phyloP scores from a whole-genome alignment of 345 rosid species.

The Bruguiera parviflora region DNA sequence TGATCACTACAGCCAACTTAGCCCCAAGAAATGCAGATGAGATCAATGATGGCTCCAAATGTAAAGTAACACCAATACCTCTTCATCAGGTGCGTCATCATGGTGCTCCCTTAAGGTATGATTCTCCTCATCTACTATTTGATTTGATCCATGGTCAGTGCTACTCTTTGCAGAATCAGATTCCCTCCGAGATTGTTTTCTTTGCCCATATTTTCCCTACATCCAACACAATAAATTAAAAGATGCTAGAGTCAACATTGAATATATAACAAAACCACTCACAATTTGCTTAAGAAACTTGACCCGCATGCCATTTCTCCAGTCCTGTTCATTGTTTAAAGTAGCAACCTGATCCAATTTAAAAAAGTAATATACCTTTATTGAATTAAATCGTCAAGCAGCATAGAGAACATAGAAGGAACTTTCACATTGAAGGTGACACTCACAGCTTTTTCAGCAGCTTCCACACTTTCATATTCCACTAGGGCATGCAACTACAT shows the following conservation, averaged over 20 bases:
- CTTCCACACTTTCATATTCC: slow-evolving; percentile 75
- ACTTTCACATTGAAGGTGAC: neutral
- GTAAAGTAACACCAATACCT: slow-evolving; percentile 35
- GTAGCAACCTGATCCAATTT: slow-evolving; percentile 59
- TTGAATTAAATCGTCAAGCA: slow-evolving; percentile 6
- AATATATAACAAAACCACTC: slow-evolving; percentile 17
- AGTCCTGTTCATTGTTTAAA: slow-evolving; percentile 71
- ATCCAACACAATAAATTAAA: slow-evolving; percentile 15
- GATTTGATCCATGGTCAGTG: slow-evolving; percentile 38
- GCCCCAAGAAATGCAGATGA: neutral
- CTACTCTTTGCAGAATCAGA: slow-evolving; percentile 49
- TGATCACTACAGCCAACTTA: neutral
- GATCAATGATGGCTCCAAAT: neutral
- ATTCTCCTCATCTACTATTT: slow-evolving; percentile 46
- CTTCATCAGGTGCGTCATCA: slow-evolving; percentile 54
- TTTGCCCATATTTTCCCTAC: slow-evolving; percentile 58
- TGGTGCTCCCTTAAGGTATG: slow-evolving; percentile 47
- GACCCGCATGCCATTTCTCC: slow-evolving; percentile 92
- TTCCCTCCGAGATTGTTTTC: slow-evolving; percentile 59
- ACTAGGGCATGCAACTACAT: slow-evolving; percentile 78
- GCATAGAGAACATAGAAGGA: slow-evolving; percentile 2
- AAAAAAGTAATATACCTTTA: slow-evolving; percentile 12
- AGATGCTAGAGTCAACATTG: neutral
- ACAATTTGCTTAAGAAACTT: slow-evolving; percentile 71
- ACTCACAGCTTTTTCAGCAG: slow-evolving; percentile 93